Conservation (phyloP, 441 rosid species). For the Eutrema salsugineum region DNA sequence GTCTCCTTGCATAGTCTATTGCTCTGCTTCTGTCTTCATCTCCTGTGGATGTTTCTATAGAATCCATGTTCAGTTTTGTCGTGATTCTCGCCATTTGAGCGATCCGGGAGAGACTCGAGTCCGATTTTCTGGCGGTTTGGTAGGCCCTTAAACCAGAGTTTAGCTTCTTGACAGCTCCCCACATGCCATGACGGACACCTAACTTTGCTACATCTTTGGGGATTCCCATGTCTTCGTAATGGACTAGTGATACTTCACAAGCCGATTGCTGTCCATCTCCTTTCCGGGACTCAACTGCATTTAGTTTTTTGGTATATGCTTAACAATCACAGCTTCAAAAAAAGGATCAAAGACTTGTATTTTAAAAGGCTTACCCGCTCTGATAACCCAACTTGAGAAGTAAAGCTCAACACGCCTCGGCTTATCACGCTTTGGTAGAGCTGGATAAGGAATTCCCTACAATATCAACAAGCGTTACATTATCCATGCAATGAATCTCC, state of each 20-base stretch:
- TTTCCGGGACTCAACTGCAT: conserved; percentile 82
- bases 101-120: conserved; percentile 53
- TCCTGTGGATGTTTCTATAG: conserved; percentile 28
- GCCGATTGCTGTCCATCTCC: conserved; percentile 85
- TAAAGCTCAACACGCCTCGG: conserved; percentile 93
- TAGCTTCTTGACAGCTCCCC: conserved; percentile 91
- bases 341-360: not conserved
- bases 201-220: conserved; percentile 95
- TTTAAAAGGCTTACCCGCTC: conserved; percentile 55
- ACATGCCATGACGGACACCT: conserved; percentile 95
- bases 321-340: not conserved
- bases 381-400: conserved; percentile 92
- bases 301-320: not conserved
- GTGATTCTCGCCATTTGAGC: conserved; percentile 81
- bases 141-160: conserved; percentile 82
- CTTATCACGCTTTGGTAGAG: conserved; percentile 70
- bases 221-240: conserved; percentile 94
- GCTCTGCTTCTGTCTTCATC: conserved; percentile 45
- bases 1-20: conserved; percentile 27
- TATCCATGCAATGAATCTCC: not conserved
- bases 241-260: conserved; percentile 80
- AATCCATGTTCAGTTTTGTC: conserved; percentile 50
- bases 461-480: not conserved
- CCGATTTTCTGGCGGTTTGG: conserved; percentile 68
- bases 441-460: conserved; percentile 76